Evolutionary conservation across 768 basidiomycete species (phyloP).

Genomic region (Neoboletus subvelutipes): DNA sequence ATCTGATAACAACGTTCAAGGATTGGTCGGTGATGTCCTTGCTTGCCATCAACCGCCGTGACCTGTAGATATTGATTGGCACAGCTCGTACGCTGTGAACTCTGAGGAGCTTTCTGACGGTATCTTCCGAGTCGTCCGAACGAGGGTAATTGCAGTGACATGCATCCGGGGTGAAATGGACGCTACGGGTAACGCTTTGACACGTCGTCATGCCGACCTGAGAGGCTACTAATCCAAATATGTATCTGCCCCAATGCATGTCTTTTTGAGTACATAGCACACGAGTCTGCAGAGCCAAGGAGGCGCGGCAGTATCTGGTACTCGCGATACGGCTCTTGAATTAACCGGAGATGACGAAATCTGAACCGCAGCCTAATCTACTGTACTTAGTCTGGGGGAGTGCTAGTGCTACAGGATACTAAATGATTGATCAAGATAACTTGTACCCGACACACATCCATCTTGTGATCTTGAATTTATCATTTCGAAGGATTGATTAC

Average conservation of each 20-base stretch:
- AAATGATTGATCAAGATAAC: too few relatives aligned
- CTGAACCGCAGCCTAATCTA: not conserved
- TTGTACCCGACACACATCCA: not conserved
- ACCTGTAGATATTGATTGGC: not conserved
- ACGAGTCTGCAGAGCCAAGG: constrained; percentile 11
- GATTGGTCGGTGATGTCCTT: not conserved
- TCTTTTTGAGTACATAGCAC: too few relatives aligned
- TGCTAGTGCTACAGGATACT: not conserved
- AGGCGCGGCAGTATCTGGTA: not conserved
- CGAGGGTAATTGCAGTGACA: not conserved
- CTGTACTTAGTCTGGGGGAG: not conserved
- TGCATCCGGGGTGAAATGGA: not conserved
- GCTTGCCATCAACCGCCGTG: not conserved
- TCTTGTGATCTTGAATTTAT: not conserved
- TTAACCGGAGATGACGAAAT: not conserved
- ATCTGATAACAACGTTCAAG: too few relatives aligned
- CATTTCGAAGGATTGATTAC: not conserved
- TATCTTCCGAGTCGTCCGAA: not conserved
- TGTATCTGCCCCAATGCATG: too few relatives aligned
- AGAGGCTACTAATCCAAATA: too few relatives aligned
- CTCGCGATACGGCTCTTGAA: not conserved
- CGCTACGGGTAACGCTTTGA: too few relatives aligned
- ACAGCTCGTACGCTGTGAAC: not conserved
- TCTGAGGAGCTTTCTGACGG: not conserved
- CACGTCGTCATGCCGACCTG: too few relatives aligned